A percentile compares a stretch with the other conserved stretches of the same genome.
Conservation (phyloP, 1,284 basidiomycete genomes). For the Papiliotrema laurentii region DNA sequence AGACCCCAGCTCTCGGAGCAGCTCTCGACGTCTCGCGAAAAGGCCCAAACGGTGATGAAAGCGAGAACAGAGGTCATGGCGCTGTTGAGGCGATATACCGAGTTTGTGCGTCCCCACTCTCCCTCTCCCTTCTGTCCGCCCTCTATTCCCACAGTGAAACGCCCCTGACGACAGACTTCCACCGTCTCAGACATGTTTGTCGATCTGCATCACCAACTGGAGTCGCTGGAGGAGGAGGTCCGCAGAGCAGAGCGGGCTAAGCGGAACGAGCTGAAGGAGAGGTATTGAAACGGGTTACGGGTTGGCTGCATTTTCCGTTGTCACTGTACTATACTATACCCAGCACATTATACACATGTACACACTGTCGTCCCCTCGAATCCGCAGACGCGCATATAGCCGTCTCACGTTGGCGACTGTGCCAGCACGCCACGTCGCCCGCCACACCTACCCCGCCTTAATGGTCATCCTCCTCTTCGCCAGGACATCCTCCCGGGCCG, state of each 20-base stretch:
- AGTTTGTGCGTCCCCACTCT: constrained; percentile 27
- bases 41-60: constrained; percentile 5
- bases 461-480: constrained; percentile 47
- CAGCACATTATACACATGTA: no score
- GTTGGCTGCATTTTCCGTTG: no score
- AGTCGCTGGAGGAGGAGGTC: constrained; percentile 33
- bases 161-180: constrained; percentile 21
- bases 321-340: no score
- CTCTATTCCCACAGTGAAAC: not conserved
- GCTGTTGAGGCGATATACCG: constrained; percentile 31
- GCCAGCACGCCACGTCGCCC: not conserved
- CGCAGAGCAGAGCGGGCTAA: constrained; percentile 24
- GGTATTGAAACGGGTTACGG: no score
- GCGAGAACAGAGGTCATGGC: constrained; percentile 20
- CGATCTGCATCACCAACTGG: constrained; percentile 33
- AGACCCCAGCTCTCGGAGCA: no score
- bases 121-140: not conserved
- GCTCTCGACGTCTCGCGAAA: constrained; percentile 13
- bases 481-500: constrained; percentile 45
- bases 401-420: not conserved
- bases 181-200: constrained; percentile 42
- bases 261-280: constrained; percentile 21
- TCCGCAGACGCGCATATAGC: not conserved
- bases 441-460: constrained; percentile 13
- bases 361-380: no score